A percentile compares a stretch with the other conserved stretches of the same genome.
Conservation (phyloP, 75 land plant genomes). For the Larix kaempferi region DNA sequence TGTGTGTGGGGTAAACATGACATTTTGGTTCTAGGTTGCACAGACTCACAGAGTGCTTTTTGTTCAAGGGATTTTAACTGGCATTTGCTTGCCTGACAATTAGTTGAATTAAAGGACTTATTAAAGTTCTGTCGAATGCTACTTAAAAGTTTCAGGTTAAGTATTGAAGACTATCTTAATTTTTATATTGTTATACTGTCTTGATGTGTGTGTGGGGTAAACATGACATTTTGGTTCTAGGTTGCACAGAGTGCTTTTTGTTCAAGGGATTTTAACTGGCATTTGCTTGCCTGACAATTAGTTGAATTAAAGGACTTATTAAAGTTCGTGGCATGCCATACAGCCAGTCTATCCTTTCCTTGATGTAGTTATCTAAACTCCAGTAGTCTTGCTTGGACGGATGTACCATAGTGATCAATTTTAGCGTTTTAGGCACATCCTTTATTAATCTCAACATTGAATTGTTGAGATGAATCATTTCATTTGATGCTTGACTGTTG, state of each 20-base stretch:
- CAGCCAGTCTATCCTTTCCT: no score
- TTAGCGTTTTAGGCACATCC: no score
- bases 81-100: neutral
- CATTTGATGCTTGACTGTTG: no score
- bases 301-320: neutral
- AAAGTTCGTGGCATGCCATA: neutral
- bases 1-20: neutral
- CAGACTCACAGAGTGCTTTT: neutral
- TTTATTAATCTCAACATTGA: no score
- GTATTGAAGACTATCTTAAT: conserved; percentile 1
- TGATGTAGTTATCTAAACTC: no score
- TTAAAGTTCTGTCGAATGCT: neutral
- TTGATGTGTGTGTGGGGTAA: neutral
- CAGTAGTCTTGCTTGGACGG: no score
- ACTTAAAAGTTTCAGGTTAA: conserved; percentile 29
- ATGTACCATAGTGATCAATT: no score
- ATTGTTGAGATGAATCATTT: no score
- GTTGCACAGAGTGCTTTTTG: neutral
- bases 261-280: neutral
- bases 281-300: neutral
- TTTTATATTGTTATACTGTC: neutral
- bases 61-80: neutral
- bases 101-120: neutral
- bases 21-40: neutral
- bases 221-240: neutral